Percentiles rank a stretch among this genome's conserved stretches.
Conservation (phyloP, 176 grass and related monocot genomes). For the Miscanthus lutarioriparius region DNA sequence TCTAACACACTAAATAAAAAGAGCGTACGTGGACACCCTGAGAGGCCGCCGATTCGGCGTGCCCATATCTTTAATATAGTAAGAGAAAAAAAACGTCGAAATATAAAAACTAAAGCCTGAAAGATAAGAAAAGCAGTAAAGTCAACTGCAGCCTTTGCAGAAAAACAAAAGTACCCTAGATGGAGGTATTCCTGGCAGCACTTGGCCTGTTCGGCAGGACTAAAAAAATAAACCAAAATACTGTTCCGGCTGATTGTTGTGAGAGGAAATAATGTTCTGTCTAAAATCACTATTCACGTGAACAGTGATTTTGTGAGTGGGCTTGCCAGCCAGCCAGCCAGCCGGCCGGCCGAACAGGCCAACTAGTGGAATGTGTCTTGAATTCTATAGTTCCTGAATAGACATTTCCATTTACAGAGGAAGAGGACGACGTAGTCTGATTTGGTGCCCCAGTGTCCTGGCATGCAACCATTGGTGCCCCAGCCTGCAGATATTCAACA, state of each 20-base stretch:
- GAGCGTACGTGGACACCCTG: no score
- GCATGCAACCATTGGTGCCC: conserved; percentile 51
- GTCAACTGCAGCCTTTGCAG: conserved; percentile 39
- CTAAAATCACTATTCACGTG: no score
- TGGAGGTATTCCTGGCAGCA: conserved; percentile 23
- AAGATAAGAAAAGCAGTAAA: conserved; percentile 40
- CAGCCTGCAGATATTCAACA: conserved; percentile 46
- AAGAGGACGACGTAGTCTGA: conserved; percentile 25
- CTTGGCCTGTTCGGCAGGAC: no score
- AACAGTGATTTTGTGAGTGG: no score
- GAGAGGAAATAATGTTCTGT: no score
- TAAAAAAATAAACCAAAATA: no score
- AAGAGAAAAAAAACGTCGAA: background rate
- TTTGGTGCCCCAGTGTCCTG: conserved; percentile 50
- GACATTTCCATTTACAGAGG: conserved; percentile 46
- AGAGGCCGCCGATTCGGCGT: no score
- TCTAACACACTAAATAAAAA: no score
- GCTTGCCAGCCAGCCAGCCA: no score
- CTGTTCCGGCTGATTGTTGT: no score
- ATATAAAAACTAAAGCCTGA: conserved; percentile 26
- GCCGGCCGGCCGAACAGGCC: no score
- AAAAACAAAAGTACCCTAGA: conserved; percentile 15
- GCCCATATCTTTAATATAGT: no score
- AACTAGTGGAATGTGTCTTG: conserved; percentile 46
- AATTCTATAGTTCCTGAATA: conserved; percentile 79